Base-by-base conservation (phyloP, 768 basidiomycete genomes). In the Austroboletus festivus region DNA sequence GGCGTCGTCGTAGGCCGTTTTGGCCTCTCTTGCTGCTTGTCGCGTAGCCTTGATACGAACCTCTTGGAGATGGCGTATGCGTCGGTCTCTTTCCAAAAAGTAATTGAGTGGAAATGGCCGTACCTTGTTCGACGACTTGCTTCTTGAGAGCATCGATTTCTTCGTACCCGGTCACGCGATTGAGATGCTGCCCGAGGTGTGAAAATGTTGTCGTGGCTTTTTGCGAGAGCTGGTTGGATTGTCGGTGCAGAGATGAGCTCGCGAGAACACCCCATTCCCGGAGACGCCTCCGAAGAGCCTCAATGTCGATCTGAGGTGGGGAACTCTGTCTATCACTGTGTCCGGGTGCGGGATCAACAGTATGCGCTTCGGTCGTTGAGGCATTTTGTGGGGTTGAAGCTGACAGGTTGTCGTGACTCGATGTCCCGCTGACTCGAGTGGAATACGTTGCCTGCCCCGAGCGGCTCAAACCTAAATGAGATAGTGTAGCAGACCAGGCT, bases 151-250 rank as follows among this genome's bases (percentile, higher is more conserved):
- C 77, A 56, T 96, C 92, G 34, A 96, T 94, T 59, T 85, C 83
- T 54, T 87, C 86, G 58, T 99, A 99, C 0, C 96, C 96, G 9
- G 94, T 93, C 19, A 89, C 81, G 51, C 80, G 82, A 62, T 94
- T 97, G 48, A 98, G 71, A 59, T 88, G 80, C 21, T 76, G 70
- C 11, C 92, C 93, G 3, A 95, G 75, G 57, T 83, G 76, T 37
- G 84, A 83, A 56, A 95, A 81, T 5, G 77, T 81, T 7, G 72
- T 68, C 53, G 78, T 77, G 3, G 88, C 77, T 5, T 63, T 65
- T 9, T 71, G 68, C 0, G 86, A 83, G 54, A 87, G 77, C 37
- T 68, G 71, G 61, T 86, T 82, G 37, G 81, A 73, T 35, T 73
- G 75, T 49, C 70, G 71, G 40, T 83, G 79, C 9, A 68, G 65